phyloP scores from a whole-genome alignment of 768 basidiomycete species.

The Serendipita sp. region DNA sequence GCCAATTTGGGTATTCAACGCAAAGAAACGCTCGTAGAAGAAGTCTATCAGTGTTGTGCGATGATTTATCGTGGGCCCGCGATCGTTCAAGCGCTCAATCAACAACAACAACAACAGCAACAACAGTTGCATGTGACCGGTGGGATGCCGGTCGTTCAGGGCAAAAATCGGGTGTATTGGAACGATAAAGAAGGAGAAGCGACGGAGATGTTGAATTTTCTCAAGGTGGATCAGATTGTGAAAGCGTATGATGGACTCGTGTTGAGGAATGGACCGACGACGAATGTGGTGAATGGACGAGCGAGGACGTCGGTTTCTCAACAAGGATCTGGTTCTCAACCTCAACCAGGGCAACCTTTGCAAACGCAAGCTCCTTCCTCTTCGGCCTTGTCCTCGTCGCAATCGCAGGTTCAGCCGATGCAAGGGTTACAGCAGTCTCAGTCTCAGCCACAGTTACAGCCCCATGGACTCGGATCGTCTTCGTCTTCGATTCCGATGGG shows the following conservation, averaged over 20 bases:
- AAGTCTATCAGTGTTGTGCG: constrained; percentile 12
- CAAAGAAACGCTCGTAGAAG: constrained; percentile 8
- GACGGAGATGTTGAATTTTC: constrained; percentile 2
- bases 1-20: constrained; percentile 54
- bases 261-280: background rate
- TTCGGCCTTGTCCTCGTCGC: too few species aligned
- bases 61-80: constrained; percentile 11
- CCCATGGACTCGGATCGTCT: too few species aligned
- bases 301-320: background rate
- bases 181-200: constrained; percentile 1
- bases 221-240: constrained; percentile 1
- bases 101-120: background rate
- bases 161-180: background rate
- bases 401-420: too few species aligned
- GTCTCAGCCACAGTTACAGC: too few species aligned
- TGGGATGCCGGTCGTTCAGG: background rate
- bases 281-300: background rate
- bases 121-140: background rate
- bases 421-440: too few species aligned
- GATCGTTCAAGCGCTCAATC: background rate
- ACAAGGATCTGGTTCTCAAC: background rate
- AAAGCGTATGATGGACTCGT: background rate
- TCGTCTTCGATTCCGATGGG: too few species aligned
- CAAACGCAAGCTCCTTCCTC: background rate
- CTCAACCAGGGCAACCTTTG: background rate